Conservation (phyloP, 805 yeast species). For the Ogataea ramenticola region DNA sequence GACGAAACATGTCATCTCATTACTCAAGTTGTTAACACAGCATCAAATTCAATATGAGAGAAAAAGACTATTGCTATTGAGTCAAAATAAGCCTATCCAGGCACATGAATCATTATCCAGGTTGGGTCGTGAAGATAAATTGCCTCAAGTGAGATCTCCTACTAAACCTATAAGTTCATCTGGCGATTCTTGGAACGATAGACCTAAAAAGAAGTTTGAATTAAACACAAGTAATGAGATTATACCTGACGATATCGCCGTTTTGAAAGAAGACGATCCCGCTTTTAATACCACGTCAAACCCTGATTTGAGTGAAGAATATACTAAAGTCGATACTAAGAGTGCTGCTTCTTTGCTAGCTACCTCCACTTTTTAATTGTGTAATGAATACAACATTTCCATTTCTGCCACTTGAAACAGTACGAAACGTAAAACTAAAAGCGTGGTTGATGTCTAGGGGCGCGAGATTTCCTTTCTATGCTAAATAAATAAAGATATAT, state of each 20-base stretch:
- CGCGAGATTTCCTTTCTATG: no score
- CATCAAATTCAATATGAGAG: conserved; percentile 82
- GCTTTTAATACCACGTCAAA: conserved; percentile 3
- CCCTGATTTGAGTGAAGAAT: conserved; percentile 16
- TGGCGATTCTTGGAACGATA: conserved; percentile 28
- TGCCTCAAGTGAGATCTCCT: conserved; percentile 27
- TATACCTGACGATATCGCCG: neutral
- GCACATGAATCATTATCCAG: conserved; percentile 47
- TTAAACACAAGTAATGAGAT: conserved; percentile 2
- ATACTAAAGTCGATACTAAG: conserved; percentile 59
- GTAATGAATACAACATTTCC: neutral
- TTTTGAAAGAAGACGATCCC: conserved; percentile 5
- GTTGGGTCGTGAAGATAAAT: conserved; percentile 60
- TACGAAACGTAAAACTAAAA: neutral
- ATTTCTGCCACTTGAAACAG: neutral
- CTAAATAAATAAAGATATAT: no score
- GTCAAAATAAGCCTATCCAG: conserved; percentile 39
- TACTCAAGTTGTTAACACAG: conserved; percentile 54
- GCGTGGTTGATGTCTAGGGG: no score
- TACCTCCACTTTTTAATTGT: conserved; percentile 52
- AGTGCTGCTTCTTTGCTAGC: conserved; percentile 81
- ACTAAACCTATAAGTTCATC: neutral
- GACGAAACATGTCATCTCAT: conserved; percentile 43
- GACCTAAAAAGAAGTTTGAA: conserved; percentile 21
- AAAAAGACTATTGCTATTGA: conserved; percentile 63